Base-by-base conservation (phyloP, 352 stramenopile genomes). In the Labyrinthula sp. region DNA sequence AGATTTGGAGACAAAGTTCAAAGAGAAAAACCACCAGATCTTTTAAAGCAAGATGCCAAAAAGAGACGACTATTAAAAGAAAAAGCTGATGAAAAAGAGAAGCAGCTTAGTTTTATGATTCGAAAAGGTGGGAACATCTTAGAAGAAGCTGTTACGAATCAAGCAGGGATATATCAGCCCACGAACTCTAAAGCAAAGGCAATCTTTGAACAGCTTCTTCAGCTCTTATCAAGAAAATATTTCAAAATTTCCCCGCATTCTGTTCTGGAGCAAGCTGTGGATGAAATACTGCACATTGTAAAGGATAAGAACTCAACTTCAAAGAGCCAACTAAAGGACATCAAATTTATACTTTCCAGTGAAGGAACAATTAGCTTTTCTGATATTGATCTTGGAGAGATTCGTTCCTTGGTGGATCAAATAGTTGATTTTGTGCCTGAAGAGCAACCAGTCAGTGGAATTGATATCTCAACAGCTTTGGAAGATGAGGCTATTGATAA, bases 251-350 rank as follows among this genome's bases (percentile, higher is more conserved):
- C 91, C 38, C 77, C 77, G 0, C 65, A 77, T 3, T 81, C 92
- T 57, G 78, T 92, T 26, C 48, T 94, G 45, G 69, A 67, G 0
- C 77, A 79, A 14, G 79, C 80, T 0, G 76, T 76, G 0, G 78
- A 93, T 31, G 81, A 93, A 65, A 66, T 92, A 26, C 63, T 93
- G 20, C 67, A 63, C 23, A 80, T 92, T 38, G 27, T 92, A 7
- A 93, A 93, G 58, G 82, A 78, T 49, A 77, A 89, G 38, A 55
- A 63, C 33, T 71, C 87, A 45, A 65, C 83, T 27, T 67, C 76
- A 40, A 80, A 82, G 38, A 63, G 75, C 20, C 60, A 61, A 24
- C 75, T 89, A 50, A 63, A 80, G 55, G 43, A 43, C 31, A 15
- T 14, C 2, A n/a, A 17, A 6, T 33, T 27, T 6, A 58, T 92